phyloP scores from a whole-genome alignment of 768 basidiomycete species.

The Mycena belliarum region DNA sequence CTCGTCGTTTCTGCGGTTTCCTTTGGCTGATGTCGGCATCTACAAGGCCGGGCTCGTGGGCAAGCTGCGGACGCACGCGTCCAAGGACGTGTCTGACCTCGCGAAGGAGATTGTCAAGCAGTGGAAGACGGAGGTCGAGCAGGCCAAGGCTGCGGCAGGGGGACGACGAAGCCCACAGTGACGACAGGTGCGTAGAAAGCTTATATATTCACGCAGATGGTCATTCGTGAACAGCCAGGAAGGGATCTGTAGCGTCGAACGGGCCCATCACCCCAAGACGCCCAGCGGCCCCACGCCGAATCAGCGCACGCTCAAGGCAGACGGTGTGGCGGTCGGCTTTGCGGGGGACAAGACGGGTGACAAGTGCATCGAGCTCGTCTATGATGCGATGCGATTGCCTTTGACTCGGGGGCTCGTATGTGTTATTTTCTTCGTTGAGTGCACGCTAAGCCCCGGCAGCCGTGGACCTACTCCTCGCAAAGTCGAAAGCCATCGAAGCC shows the following conservation, averaged over 20 bases:
- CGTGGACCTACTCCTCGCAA: constrained; percentile 62
- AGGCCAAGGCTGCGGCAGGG: constrained; percentile 44
- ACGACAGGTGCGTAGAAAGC: constrained; percentile 34
- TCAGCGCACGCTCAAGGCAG: constrained; percentile 64
- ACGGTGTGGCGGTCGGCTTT: constrained; percentile 58
- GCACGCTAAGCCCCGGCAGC: constrained; percentile 42
- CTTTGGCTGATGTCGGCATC: constrained; percentile 56
- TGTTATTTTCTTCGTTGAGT: constrained; percentile 24
- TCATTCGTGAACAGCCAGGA: constrained; percentile 23
- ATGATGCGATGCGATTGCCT: constrained; percentile 89
- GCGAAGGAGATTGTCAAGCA: constrained; percentile 91
- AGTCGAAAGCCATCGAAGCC: constrained; percentile 73
- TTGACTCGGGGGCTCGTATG: constrained; percentile 87
- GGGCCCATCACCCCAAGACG: constrained; percentile 40
- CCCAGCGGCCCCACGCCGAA: constrained; percentile 34
- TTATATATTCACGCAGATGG: constrained; percentile 7
- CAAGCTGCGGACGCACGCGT: constrained; percentile 75
- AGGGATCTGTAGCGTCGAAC: constrained; percentile 31
- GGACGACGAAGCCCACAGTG: constrained; percentile 28
- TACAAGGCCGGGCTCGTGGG: constrained; percentile 91
- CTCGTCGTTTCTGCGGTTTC: constrained; percentile 32
- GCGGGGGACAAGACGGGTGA: constrained; percentile 79
- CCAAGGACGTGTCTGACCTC: constrained; percentile 73
- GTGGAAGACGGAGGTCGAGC: constrained; percentile 89
- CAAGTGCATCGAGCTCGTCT: constrained; percentile 86